phyloP scores from a whole-genome alignment of 495 filamentous ascomycete species.

The Viridothelium virens region DNA sequence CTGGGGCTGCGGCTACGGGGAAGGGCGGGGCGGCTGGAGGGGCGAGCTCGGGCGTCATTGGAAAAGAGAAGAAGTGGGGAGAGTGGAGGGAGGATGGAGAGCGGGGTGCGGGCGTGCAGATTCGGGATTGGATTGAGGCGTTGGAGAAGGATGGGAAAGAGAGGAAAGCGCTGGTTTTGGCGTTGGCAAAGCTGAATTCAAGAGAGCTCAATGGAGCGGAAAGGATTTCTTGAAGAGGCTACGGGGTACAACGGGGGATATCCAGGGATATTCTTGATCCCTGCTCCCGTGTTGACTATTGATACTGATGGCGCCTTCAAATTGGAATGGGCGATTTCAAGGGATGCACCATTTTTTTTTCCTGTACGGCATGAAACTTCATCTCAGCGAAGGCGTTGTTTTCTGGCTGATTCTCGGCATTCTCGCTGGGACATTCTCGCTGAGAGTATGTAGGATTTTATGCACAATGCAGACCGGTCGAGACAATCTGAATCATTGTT shows the following conservation, averaged over 20 bases:
- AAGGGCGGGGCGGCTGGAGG: neutral
- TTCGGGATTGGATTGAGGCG: conserved; percentile 58
- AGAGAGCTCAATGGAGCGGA: conserved; percentile 8
- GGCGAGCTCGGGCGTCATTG: conserved; percentile 1
- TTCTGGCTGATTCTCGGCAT: neutral
- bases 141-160: conserved; percentile 56
- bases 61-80: conserved; percentile 38
- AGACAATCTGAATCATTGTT: neutral
- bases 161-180: conserved; percentile 45
- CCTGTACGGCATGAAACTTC: neutral
- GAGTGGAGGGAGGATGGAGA: conserved; percentile 55
- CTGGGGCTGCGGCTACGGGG: neutral
- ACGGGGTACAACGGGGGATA: too few relatives aligned
- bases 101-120: conserved; percentile 57
- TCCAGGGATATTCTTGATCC: neutral
- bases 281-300: neutral
- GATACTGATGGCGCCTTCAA: neutral
- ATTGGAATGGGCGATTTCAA: neutral
- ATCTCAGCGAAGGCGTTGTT: conserved; percentile 5
- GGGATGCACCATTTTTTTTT: neutral
- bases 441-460: too few relatives aligned
- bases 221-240: neutral
- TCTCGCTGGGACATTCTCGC: neutral
- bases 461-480: neutral
- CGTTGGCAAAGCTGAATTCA: conserved; percentile 47